Base-by-base conservation (phyloP, 1,139 yeast species). In the Nakaseomyces delphensis region DNA sequence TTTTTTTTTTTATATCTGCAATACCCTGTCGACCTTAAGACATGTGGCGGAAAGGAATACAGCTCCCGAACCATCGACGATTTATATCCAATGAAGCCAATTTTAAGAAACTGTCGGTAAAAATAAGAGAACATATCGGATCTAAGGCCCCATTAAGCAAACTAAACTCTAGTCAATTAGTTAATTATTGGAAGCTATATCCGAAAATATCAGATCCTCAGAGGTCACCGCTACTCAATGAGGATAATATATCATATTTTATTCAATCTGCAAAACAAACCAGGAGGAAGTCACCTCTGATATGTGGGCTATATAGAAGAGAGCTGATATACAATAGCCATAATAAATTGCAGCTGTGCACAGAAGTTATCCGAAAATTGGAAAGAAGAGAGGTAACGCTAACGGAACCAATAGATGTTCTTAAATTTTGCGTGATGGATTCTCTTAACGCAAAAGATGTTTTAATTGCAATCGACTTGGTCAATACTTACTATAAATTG, bases 381-480 rank as follows among this genome's bases (percentile, higher is more conserved):
- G 14, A 14, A 19, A 16, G 18, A 11, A 19, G 18, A 13, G 13
- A n/a, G 16, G 3, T 33, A 4, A n/a, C 10, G 23, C 11, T 25
- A 10, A 20, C 20, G 25, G 20, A 18, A 15, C 36, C 27, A 15
- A 29, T 13, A 27, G 52, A 51, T 21, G 39, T 51, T 20, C 43
- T 56, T 3, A 32, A 39, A 13, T 50, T 50, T 43, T 51, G 53
- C 30, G 38, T 56, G 2, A 33, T 43, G 4, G 52, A 52, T 32
- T 40, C 52, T 3, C 9, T 57, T 9, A 11, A 39, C 2, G 39
- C 49, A 3, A 41, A 42, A 2, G 59, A 56, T 41, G 35, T 49
- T 2, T 21, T 47, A 3, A 52, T 52, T 27, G 53, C 59, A 0
- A 45, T 45, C 4, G 57, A 55, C n/a, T 30, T 57, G 1, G 53